Conservation (phyloP, 305 asterid species). For the Salvia sclarea region DNA sequence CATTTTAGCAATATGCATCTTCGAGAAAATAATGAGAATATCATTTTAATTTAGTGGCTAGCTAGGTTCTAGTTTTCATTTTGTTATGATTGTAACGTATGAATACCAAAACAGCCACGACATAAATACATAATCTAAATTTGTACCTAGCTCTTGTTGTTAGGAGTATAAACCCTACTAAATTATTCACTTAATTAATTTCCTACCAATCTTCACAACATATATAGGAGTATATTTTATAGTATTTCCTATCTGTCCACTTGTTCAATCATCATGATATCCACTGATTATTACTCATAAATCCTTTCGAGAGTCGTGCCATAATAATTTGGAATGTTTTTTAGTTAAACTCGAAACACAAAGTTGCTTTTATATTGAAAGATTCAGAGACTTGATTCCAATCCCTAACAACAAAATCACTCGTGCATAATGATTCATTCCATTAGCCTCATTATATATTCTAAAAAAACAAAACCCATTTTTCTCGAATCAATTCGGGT, state of each 20-base stretch:
- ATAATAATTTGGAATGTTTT: neutral
- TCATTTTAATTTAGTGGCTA: neutral
- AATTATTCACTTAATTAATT: neutral
- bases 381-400: neutral
- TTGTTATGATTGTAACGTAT: slow-evolving; percentile 8
- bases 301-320: neutral
- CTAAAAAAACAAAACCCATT: neutral
- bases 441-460: neutral
- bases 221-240: too few relatives aligned
- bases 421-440: neutral
- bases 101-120: neutral
- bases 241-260: neutral
- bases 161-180: neutral
- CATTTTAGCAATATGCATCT: slow-evolving; percentile 22
- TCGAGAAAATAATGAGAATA: slow-evolving; percentile 14
- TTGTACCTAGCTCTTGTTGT: neutral
- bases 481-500: neutral
- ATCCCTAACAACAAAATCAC: neutral
- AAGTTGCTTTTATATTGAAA: neutral
- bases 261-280: neutral
- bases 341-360: neutral
- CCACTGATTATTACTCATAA: neutral
- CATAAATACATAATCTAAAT: neutral
- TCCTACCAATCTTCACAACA: neutral
- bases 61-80: slow-evolving; percentile 22